A percentile compares a stretch with the other conserved stretches of the same genome.
Conservation (phyloP, 163 green algal species). For the Chloromonas sp. region DNA sequence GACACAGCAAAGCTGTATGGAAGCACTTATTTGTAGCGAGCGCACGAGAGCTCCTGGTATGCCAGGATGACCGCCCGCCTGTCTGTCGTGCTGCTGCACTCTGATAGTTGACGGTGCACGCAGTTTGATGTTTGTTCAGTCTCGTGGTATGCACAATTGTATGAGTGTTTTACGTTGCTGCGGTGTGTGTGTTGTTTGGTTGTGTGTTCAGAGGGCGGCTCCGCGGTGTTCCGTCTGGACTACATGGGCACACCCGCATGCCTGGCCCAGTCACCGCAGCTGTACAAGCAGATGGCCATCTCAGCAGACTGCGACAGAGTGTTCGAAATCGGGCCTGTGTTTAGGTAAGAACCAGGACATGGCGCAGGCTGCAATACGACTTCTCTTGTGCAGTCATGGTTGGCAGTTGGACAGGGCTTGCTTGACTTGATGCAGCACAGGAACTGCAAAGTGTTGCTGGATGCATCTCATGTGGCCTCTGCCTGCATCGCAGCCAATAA, state of each 20-base stretch:
- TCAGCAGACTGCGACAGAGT: conserved; percentile 84
- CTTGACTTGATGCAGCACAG: too few relatives aligned
- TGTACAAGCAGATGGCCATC: conserved; percentile 99
- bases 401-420: too few relatives aligned
- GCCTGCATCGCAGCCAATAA: too few relatives aligned
- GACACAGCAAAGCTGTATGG: too few relatives aligned
- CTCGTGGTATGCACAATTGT: too few relatives aligned
- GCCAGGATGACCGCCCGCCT: background rate
- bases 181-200: too few relatives aligned
- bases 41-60: too few relatives aligned
- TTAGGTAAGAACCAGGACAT: conserved; percentile 49
- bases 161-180: too few relatives aligned
- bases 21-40: too few relatives aligned
- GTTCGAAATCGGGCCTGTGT: conserved; percentile 96
- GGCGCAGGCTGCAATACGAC: background rate
- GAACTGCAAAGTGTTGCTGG: too few relatives aligned
- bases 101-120: conserved; percentile 9
- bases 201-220: background rate
- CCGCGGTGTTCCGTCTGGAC: conserved; percentile 47
- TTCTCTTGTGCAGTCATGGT: background rate
- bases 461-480: too few relatives aligned
- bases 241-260: conserved; percentile 92
- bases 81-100: background rate
- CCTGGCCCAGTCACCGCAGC: conserved; percentile 92
- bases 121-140: too few relatives aligned